Base-by-base conservation (phyloP, 495 filamentous ascomycete genomes). In the Jackrogersella minutella region DNA sequence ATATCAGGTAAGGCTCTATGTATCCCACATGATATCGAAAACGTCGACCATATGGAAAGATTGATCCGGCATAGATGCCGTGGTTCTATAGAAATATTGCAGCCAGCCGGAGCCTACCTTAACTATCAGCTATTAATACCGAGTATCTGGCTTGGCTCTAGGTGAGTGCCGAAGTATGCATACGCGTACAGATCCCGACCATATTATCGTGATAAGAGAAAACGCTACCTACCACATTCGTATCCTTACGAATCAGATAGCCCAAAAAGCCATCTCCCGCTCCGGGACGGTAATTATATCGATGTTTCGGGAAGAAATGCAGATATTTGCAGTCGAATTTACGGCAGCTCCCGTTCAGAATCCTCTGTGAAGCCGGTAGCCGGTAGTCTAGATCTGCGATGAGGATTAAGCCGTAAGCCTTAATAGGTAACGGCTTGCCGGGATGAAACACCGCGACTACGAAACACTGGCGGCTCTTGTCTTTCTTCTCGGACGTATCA, bases 111-210 rank as follows among this genome's bases (percentile, higher is more conserved):
- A 17, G 11, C 33, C 31, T 53, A 21, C 30, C 31, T 52, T 19
- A 31, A 33, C n/a, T 33, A 14, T 47, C 3, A 8, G 13, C 36
- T 31, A 14, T 58, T 31, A 30, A 2, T n/a, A 10, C 37, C 17
- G 14, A 49, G 44, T 31, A 17, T 39, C 59, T 36, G 17, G 16
- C 13, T 22, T 10, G 31, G n/a, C 51, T n/a, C n/a, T n/a, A n/a
- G 33, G 19, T 22, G 52, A 36, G 63, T 54, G 56, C 63, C 63
- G 59, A 68, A 22, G 21, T 47, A 46, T 55, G 24, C 65, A 62
- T 50, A 43, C 39, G 14, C 39, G 13, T 24, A 41, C 17, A 17
- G 40, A 53, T 43, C 34, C 30, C 24, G 46, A 52, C n/a, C 50
- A 43, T 34, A 37, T 22, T 26, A 31, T 31, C 16, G 51, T 44